Percentiles rank a stretch among this genome's conserved stretches.
phyloP scores from a whole-genome alignment of 176 grass and related monocot species.

The Tillandsia leiboldiana region DNA sequence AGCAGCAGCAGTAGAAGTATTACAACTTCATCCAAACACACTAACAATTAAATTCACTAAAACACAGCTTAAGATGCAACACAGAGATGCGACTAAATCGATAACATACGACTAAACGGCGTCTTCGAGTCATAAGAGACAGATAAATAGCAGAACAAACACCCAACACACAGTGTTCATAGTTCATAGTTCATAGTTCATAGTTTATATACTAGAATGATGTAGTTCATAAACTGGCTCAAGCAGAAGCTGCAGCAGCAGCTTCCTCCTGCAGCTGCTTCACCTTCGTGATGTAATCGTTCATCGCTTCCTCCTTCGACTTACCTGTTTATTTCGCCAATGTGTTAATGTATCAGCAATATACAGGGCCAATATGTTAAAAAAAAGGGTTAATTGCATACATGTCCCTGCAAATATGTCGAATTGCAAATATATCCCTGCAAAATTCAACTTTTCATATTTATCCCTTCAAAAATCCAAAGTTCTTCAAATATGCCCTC shows the following conservation, averaged over 20 bases:
- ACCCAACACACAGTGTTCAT: background rate
- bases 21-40: too few species aligned
- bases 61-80: too few species aligned
- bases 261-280: conserved; percentile 66
- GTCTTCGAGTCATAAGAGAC: background rate
- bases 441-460: too few species aligned
- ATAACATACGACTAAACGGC: background rate
- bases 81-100: background rate
- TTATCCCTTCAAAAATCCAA: too few species aligned
- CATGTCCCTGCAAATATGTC: too few species aligned
- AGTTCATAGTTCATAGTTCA: background rate
- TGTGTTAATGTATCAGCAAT: background rate
- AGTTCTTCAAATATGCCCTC: too few species aligned
- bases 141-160: background rate
- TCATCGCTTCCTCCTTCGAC: conserved; percentile 63
- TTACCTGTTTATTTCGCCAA: conserved; percentile 35
- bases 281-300: conserved; percentile 79
- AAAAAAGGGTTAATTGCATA: too few species aligned
- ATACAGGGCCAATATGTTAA: background rate
- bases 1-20: too few species aligned
- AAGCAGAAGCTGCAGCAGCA: conserved; percentile 27
- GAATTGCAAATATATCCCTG: too few species aligned
- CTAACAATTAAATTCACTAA: too few species aligned
- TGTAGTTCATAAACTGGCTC: background rate
- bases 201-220: too few species aligned